These are phyloP conservation scores for Aspergillus amoenus DNA, from an alignment of 2,329 filamentous ascomycete species.

Conservation along the genomic window DNA sequence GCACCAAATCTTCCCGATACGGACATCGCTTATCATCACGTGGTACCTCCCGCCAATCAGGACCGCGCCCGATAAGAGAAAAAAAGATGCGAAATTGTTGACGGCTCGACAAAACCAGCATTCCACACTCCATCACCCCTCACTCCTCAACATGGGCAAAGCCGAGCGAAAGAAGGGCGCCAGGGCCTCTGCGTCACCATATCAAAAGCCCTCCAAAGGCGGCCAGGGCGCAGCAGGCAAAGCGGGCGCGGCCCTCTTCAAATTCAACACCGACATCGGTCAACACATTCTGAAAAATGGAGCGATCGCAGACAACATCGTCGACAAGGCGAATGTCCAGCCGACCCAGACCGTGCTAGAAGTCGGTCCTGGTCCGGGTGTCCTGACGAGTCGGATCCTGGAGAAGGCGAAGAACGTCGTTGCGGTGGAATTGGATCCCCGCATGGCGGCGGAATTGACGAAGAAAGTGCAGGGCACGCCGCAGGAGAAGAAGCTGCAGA, in stretches of 20 bases:
- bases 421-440: constrained; percentile 88
- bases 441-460: constrained; percentile 94
- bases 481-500: constrained; percentile 77
- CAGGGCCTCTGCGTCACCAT: constrained; percentile 47
- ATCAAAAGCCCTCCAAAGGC: constrained; percentile 22
- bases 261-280: constrained; percentile 90
- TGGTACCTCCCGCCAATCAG: background rate
- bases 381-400: constrained; percentile 84
- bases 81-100: background rate
- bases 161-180: constrained; percentile 54
- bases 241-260: constrained; percentile 81
- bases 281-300: constrained; percentile 93
- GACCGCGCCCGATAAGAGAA: background rate
- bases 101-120: background rate
- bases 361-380: constrained; percentile 86
- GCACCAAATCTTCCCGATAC: background rate
- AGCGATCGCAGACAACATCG: constrained; percentile 75
- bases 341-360: constrained; percentile 85
- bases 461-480: constrained; percentile 91
- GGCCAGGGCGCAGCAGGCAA: constrained; percentile 18
- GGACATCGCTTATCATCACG: background rate
- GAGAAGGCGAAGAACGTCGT: constrained; percentile 82
- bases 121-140: background rate
- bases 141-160: constrained; percentile 52
- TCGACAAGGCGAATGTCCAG: constrained; percentile 84